Evolutionary conservation across 768 basidiomycete species (phyloP), one percentile per base, ranked within the genome.

Genomic region (Symmetrospora coprosmae): DNA sequence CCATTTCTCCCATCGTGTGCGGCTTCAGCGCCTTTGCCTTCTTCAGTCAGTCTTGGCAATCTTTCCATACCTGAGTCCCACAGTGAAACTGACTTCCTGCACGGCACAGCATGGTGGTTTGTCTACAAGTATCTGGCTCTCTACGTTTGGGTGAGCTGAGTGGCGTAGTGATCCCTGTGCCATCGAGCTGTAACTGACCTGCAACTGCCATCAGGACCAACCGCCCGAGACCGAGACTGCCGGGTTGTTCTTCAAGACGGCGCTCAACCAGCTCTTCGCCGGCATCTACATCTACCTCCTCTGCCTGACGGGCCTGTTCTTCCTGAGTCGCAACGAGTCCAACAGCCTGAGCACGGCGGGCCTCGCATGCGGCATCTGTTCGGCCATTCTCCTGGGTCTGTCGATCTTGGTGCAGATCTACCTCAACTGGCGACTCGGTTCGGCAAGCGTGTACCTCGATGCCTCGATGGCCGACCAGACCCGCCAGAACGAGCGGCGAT

Each of bases 241-340:
- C 37, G 94, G 94, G 0, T 70, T 87, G 48, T 97, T 94, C 77
- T 97, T 89, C 78, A 91, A 91, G 23, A 86, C 83, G 73, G 92
- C 94, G 3, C 80, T 97, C 27, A 82, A 86, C 49, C 94, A 97
- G 69, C 69, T 92, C 30, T 96, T 97, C 65, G 87, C 90, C 23
- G 94, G 92, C 2, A 67, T 97, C 70, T 99, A 99, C 70, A 78
- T 99, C 43, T 81, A 91, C 71, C 83, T 94, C 71, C 68, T 96
- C 50, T 89, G 86, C 70, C 75, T 94, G n/a, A 58, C 45, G 30
- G 86, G 85, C 2, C 74, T 96, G 63, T 94, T 97, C 79, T 96
- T 99, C 83, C 78, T 99, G 7, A 80, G 83, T 0, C 76, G 74
- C 52, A 73, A 88, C 65, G 67, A 74, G 23, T 74, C 40, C 28